Base-by-base conservation (phyloP, 2,329 filamentous ascomycete species). In the Colletotrichum cuscutae region DNA sequence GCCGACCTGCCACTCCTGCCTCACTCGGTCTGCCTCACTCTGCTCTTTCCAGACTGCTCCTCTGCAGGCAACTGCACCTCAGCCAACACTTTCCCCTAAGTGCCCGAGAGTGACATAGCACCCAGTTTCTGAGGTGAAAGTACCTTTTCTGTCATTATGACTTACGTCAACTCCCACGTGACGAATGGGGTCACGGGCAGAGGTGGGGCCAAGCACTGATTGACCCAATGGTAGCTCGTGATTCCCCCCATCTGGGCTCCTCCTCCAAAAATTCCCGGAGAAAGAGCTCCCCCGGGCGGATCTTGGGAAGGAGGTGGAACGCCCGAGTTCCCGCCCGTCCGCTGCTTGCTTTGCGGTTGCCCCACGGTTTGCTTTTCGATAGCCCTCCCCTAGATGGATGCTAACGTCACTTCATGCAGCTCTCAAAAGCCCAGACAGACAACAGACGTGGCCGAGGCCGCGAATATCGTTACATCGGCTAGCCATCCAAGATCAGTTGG, bases 131-230 rank as follows among this genome's bases (percentile, higher is more conserved):
- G 28, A 30, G 28, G 28, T 30, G 28, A 30, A 30, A 8, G 28
- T 30, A 7, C 28, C 8, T 30, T 30, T 30, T 30, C 28, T 30
- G 28, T 30, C 28, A 30, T 8, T 30, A 35, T 42, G 35, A 9
- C 70, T 72, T 72, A 72, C 71, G 71, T 72, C 71, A 72, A 28
- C 19, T 35, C 26, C 66, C 71, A 72, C 71, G 71, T 72, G 71
- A 72, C n/a, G 32, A 5, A 22, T n/a, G 22, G 65, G 37, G 3
- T 59, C 32, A 26, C 59, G 28, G 42, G 30, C 11, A n/a, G n/a
- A 8, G 60, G 9, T 70, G 46, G 66, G 59, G 42, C 9, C 28
- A 0, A 22, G 26, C 2, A 1, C 8, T 6, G 7, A 24, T n/a
- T 6, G 3, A 12, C 7, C 67, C 67, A 70, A 65, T 70, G 12